phyloP scores from a whole-genome alignment of 768 basidiomycete genomes.

The Pisolithus tinctorius region DNA sequence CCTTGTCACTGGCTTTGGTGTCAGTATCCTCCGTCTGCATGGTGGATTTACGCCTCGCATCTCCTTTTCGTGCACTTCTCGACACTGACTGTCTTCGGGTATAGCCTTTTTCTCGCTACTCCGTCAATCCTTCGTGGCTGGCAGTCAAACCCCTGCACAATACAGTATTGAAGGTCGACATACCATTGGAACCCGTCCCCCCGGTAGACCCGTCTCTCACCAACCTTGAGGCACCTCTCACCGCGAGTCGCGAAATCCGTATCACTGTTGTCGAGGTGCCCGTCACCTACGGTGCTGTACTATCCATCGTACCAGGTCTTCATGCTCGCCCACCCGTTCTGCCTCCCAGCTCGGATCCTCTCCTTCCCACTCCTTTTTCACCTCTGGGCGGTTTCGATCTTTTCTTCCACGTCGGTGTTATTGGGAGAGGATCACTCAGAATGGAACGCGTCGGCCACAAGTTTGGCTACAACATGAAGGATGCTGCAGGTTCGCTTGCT shows the following conservation, averaged over 20 bases:
- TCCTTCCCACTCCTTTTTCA: slow-evolving; percentile 33
- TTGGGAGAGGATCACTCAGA: slow-evolving; percentile 53
- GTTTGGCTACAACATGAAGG: slow-evolving; percentile 63
- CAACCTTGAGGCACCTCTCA: slow-evolving; percentile 5
- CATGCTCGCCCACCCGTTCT: slow-evolving; percentile 53
- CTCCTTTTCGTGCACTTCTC: slow-evolving; percentile 5
- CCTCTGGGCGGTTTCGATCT: slow-evolving; percentile 55
- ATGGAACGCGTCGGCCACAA: slow-evolving; percentile 66
- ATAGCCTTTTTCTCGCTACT: slow-evolving; percentile 51
- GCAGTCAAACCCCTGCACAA: slow-evolving; percentile 61
- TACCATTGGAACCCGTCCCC: slow-evolving; percentile 18
- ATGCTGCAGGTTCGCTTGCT: slow-evolving; percentile 51
- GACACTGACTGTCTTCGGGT: slow-evolving; percentile 13
- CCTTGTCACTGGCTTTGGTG: slow-evolving; percentile 49
- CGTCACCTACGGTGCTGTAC: slow-evolving; percentile 51
- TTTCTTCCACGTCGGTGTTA: slow-evolving; percentile 65
- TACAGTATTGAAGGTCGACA: slow-evolving; percentile 38
- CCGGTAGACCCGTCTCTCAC: slow-evolving; percentile 10
- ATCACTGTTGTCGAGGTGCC: slow-evolving; percentile 55
- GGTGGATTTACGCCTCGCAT: slow-evolving; percentile 14
- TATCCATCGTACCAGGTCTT: slow-evolving; percentile 48
- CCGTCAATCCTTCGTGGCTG: slow-evolving; percentile 66
- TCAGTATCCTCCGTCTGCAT: slow-evolving; percentile 29
- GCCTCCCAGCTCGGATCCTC: slow-evolving; percentile 33
- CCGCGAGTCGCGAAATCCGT: slow-evolving; percentile 39